Evolutionary conservation across 2,329 filamentous ascomycete genomes (phyloP).

Genomic region (Trichoderma cornu-damae): DNA sequence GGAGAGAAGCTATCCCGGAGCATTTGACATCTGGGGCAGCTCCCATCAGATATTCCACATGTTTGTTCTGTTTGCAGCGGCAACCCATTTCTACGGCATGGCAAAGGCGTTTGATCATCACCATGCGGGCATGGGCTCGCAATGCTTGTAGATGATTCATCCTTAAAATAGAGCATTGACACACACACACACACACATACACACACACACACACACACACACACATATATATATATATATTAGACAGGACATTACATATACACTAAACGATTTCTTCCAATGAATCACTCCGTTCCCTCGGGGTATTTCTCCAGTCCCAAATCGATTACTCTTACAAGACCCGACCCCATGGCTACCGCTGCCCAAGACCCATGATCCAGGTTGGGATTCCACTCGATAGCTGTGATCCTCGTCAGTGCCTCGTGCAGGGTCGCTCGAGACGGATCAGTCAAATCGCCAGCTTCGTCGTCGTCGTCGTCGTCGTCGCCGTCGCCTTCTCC

Average conservation of each 20-base stretch:
- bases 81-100: slow-evolving; percentile 75
- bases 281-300: slow-evolving; percentile 11
- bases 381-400: slow-evolving; percentile 65
- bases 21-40: slow-evolving; percentile 85
- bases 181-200: neutral
- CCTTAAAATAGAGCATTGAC: neutral
- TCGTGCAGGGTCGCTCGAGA: slow-evolving; percentile 53
- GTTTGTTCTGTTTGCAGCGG: slow-evolving; percentile 76
- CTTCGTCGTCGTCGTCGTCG: slow-evolving; percentile 33
- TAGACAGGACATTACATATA: neutral
- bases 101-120: slow-evolving; percentile 81
- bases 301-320: slow-evolving; percentile 45
- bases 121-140: slow-evolving; percentile 56
- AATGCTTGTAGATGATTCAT: slow-evolving; percentile 36
- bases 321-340: slow-evolving; percentile 62
- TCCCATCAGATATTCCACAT: slow-evolving; percentile 97
- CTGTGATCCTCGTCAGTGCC: slow-evolving; percentile 56
- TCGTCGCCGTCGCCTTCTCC: slow-evolving; percentile 31
- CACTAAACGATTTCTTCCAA: slow-evolving; percentile 6
- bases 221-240: neutral
- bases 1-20: slow-evolving; percentile 70
- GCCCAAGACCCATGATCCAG: slow-evolving; percentile 61
- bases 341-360: slow-evolving; percentile 61
- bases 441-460: slow-evolving; percentile 32
- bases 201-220: neutral